Conservation (phyloP, 1,284 basidiomycete genomes). For the Butyriboletus appendiculatus region DNA sequence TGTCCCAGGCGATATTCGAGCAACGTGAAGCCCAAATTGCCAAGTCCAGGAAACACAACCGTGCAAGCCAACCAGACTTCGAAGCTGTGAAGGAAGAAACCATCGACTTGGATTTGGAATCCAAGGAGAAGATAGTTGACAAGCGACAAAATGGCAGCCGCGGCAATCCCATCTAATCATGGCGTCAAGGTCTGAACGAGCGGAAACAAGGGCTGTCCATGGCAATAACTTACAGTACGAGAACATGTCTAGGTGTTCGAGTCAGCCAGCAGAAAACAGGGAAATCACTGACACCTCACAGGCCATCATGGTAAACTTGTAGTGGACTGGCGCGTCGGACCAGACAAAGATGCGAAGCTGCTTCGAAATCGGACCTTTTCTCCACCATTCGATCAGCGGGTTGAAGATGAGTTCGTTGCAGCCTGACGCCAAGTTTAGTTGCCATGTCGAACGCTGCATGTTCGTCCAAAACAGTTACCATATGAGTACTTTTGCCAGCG, state of each 20-base stretch:
- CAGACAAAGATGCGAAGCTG: slow-evolving; percentile 80
- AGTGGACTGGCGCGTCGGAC: slow-evolving; percentile 75
- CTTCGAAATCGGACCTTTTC: slow-evolving; percentile 72
- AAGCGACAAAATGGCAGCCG: slow-evolving; percentile 61
- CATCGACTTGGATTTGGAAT: slow-evolving; percentile 59
- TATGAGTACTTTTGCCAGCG: slow-evolving; percentile 89
- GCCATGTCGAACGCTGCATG: neutral
- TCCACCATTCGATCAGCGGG: slow-evolving; percentile 72
- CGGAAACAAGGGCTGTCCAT: neutral
- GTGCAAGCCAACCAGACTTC: slow-evolving; percentile 78
- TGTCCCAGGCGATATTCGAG: slow-evolving; percentile 79
- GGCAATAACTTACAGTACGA: slow-evolving; percentile 61
- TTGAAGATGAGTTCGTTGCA: slow-evolving; percentile 72
- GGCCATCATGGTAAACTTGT: slow-evolving; percentile 78
- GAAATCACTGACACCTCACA: slow-evolving; percentile 52
- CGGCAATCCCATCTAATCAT: slow-evolving; percentile 68
- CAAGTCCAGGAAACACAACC: slow-evolving; percentile 73
- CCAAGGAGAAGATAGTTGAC: slow-evolving; percentile 78
- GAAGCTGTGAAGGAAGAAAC: slow-evolving; percentile 70
- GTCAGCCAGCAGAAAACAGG: slow-evolving; percentile 18
- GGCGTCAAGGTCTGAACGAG: neutral
- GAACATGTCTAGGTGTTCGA: slow-evolving; percentile 69
- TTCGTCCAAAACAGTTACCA: slow-evolving; percentile 46
- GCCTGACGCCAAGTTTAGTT: slow-evolving; percentile 45
- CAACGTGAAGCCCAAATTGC: slow-evolving; percentile 70